Base-by-base conservation (phyloP, 768 basidiomycete genomes). In the Boletus reticulatus region DNA sequence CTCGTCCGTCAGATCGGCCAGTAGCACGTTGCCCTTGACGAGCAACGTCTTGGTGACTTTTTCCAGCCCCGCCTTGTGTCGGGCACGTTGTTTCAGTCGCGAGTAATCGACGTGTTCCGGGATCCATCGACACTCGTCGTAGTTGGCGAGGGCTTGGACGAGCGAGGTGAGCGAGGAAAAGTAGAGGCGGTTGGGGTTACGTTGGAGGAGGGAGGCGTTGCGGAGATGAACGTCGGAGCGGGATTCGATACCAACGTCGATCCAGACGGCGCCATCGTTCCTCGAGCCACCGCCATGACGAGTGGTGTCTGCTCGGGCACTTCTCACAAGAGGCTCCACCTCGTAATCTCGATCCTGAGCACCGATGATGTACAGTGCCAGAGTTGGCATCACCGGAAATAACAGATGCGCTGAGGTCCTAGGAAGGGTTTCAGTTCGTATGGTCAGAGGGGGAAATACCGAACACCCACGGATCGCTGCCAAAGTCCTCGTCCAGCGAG, bases 211-310 rank as follows among this genome's bases (percentile, higher is more conserved):
- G 66, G 82, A 79, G 12, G 82, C 76, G 47, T 85, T 85, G 20
- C 84, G 80, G 29, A 85, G 71, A 60, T 84, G 80, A n/a, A 85
- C 77, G 66, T 85, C 84, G 1, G 74, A 72, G 1, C 76, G 75
- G 0, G 75, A 77, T 67, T 85, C 83, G 36, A 74, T 61, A 14
- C 81, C 83, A 20, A 80, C 71, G 48, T 80, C 76, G 38, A 84
- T 59, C 62, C 66, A 75, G n/a, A 76, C 59, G 7, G 64, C 66
- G 0, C 61, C 49, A 9, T 52, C 50, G 3, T 67, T 60, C 56
- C n/a, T 24, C 2, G 38, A 16, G 5, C 13, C 27, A 20, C 16
- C 16, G 2, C 2, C 6, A 19, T 10, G 16, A n/a, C 16, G n/a
- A 7, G 12, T 32, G 5, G 57, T 24, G 20, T 39, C n/a, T 16